Conservation (phyloP, 164 flowering plant genomes). For the Berberis thunbergii region DNA sequence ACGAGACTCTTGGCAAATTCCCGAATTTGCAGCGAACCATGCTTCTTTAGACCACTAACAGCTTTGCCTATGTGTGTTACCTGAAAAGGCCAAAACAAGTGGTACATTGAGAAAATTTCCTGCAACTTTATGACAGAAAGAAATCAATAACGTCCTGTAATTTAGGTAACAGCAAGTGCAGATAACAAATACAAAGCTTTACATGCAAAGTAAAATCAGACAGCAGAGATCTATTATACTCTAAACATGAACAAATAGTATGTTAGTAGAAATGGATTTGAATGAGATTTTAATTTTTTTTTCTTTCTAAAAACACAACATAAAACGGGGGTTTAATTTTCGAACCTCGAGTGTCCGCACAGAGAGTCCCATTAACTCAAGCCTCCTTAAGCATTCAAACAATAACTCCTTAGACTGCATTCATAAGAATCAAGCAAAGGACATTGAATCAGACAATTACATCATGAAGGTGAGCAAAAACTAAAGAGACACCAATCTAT, state of each 20-base stretch:
- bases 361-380: conserved; percentile 64
- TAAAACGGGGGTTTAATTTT: not conserved
- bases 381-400: conserved; percentile 69
- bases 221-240: no score
- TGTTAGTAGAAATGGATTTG: not conserved
- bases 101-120: not conserved
- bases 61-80: conserved; percentile 88
- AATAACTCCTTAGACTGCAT: conserved; percentile 61
- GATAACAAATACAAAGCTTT: no score
- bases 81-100: conserved; percentile 30
- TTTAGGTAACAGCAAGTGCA: no score
- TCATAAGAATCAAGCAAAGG: conserved; percentile 7
- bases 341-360: conserved; percentile 66
- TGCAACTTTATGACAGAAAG: not conserved
- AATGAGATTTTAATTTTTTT: not conserved
- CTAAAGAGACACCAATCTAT: not conserved
- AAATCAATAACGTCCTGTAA: not conserved
- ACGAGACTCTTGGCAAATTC: conserved; percentile 52
- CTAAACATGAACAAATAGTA: no score
- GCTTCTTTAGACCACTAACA: conserved; percentile 59
- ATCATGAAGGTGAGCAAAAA: not conserved
- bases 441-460: not conserved
- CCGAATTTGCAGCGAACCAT: conserved; percentile 49
- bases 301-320: not conserved
- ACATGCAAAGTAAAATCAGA: no score